A percentile compares a stretch with the other conserved stretches of the same genome.
Evolutionary conservation across 1,139 yeast genomes (phyloP).

Genomic region (Geotrichum candidum): DNA sequence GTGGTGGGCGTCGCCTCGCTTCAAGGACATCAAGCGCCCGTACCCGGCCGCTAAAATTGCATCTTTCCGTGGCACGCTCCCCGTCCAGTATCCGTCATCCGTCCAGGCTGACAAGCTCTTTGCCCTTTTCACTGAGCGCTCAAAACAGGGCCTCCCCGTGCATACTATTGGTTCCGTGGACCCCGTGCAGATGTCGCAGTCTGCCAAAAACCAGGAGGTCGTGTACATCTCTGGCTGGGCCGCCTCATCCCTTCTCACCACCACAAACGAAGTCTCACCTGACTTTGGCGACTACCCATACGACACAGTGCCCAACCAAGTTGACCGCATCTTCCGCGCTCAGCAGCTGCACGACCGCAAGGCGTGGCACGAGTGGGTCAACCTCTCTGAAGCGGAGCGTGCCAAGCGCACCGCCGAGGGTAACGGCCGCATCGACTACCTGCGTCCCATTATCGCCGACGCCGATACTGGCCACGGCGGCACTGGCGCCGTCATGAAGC

Average conservation of each 20-base stretch:
- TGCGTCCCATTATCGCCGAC: slow-evolving; percentile 60
- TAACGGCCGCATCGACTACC: slow-evolving; percentile 42
- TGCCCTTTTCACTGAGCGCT: slow-evolving; percentile 40
- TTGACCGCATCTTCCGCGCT: slow-evolving; percentile 53
- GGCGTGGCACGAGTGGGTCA: slow-evolving; percentile 43
- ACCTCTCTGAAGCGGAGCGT: slow-evolving; percentile 33
- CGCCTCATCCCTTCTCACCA: slow-evolving; percentile 47
- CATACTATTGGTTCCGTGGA: slow-evolving; percentile 59
- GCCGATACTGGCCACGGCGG: slow-evolving; percentile 72
- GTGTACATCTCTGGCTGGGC: slow-evolving; percentile 62
- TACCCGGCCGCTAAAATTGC: slow-evolving; percentile 52
- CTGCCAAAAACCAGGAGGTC: slow-evolving; percentile 49
- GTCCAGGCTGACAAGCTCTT: slow-evolving; percentile 51
- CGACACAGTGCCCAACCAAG: slow-evolving; percentile 62
- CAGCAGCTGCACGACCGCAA: slow-evolving; percentile 54
- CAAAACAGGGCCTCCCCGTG: slow-evolving; percentile 43
- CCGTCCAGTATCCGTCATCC: slow-evolving; percentile 47
- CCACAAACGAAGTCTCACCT: slow-evolving; percentile 56
- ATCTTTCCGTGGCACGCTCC: slow-evolving; percentile 46
- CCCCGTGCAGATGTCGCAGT: slow-evolving; percentile 57
- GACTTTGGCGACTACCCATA: slow-evolving; percentile 62
- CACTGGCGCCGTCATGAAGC: slow-evolving; percentile 54
- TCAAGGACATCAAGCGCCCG: slow-evolving; percentile 46
- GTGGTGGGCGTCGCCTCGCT: slow-evolving; percentile 52
- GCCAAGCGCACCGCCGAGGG: slow-evolving; percentile 25